Conservation (phyloP, 768 basidiomycete genomes). For the Fomitopsis serialis region DNA sequence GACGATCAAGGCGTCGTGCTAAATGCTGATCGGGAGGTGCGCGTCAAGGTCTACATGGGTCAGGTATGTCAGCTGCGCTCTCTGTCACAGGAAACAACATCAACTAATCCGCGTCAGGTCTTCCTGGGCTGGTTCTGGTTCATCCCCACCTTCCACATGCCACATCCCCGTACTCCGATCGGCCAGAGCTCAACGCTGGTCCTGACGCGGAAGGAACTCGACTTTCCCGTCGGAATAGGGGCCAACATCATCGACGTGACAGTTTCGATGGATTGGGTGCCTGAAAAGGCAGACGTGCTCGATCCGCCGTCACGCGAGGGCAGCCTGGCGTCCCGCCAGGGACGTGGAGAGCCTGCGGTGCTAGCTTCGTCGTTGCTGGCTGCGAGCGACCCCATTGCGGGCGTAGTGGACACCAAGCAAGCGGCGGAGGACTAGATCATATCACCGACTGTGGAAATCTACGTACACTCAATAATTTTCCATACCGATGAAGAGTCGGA, state of each 20-base stretch:
- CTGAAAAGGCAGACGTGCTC: slow-evolving; percentile 13
- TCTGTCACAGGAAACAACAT: not conserved
- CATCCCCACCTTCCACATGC: slow-evolving; percentile 79
- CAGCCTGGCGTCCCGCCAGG: slow-evolving; percentile 19
- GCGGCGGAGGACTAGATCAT: slow-evolving; percentile 22
- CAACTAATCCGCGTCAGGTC: slow-evolving; percentile 37
- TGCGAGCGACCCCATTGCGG: slow-evolving; percentile 19
- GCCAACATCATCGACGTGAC: slow-evolving; percentile 59
- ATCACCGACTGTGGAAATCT: too few species aligned
- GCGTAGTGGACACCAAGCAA: slow-evolving; percentile 28
- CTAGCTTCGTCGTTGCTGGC: slow-evolving; percentile 29
- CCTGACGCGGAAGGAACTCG: slow-evolving; percentile 59
- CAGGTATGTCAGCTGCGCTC: slow-evolving; percentile 36
- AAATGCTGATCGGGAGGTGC: slow-evolving; percentile 62
- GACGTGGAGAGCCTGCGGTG: slow-evolving; percentile 23
- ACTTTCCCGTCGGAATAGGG: slow-evolving; percentile 76
- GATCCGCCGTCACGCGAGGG: slow-evolving; percentile 23
- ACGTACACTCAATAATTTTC: too few species aligned
- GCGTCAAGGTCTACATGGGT: slow-evolving; percentile 69
- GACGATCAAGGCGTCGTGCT: slow-evolving; percentile 45
- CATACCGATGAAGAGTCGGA: too few species aligned
- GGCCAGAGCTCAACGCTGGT: slow-evolving; percentile 31
- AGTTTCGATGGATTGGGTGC: slow-evolving; percentile 44
- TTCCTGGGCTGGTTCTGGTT: slow-evolving; percentile 87
- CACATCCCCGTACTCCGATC: slow-evolving; percentile 31